Percentiles rank a stretch among this genome's conserved stretches.
phyloP scores from a whole-genome alignment of 345 rosid genomes.

The Corymbia maculata region DNA sequence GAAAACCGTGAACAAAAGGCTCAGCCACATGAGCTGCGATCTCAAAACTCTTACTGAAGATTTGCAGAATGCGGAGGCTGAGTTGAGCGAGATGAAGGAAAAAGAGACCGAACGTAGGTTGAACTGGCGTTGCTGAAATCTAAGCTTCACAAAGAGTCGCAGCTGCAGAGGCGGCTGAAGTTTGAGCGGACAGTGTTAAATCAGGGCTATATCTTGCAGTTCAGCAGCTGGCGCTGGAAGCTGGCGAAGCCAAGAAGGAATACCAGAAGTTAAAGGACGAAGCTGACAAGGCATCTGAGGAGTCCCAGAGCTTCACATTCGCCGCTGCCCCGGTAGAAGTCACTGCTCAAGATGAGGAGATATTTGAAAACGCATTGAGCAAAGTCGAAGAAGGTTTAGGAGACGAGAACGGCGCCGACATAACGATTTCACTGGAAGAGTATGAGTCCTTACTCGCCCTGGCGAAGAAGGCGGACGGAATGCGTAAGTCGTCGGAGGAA shows the following conservation, averaged over 20 bases:
- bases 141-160: conserved; percentile 19
- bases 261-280: conserved; percentile 9
- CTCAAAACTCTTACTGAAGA: conserved; percentile 10
- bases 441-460: conserved; percentile 13
- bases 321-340: neutral
- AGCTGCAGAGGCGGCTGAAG: conserved; percentile 32
- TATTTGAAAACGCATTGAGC: neutral
- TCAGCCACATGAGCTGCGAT: neutral
- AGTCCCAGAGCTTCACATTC: neutral
- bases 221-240: conserved; percentile 23
- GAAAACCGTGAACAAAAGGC: conserved; percentile 10
- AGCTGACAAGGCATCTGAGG: neutral
- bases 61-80: conserved; percentile 2
- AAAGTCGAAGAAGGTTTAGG: neutral
- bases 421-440: conserved; percentile 19
- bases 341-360: neutral
- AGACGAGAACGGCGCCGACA: neutral
- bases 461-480: conserved; percentile 8
- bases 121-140: conserved; percentile 25
- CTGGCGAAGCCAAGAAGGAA: conserved; percentile 20
- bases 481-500: neutral
- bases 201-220: conserved; percentile 22
- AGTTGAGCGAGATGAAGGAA: conserved; percentile 12
- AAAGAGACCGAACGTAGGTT: conserved; percentile 19
- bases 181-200: conserved; percentile 10